Evolutionary conservation across 1,284 basidiomycete species (phyloP), one percentile per base, ranked within the genome.

Genomic region (Cryptococcus jaspeensis): DNA sequence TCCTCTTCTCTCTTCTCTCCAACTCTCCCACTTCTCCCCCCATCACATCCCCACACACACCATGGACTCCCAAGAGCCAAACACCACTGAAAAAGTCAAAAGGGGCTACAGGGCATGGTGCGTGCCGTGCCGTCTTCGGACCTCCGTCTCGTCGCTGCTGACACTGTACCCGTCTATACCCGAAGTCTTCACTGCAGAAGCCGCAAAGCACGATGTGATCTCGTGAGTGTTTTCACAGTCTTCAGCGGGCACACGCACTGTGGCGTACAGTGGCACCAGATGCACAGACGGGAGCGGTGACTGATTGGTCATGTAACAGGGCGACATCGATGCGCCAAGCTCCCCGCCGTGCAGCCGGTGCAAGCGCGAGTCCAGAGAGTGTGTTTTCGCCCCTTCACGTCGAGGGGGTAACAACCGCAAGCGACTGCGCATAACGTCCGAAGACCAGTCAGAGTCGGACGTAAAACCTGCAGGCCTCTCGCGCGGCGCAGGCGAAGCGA

Each of bases 291-390:
- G 47, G n/a, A 28, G 2, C 20, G 53, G 53, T 59, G 42, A 63
- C 45, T 16, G 12, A 43, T 15, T n/a, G 35, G 5, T 37, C 28
- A 13, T 32, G 28, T 32, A 9, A n/a, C 43, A 74, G 61, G 79
- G 79, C 18, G 75, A 79, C 50, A 77, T 79, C 48, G 75, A 80
- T 50, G 69, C 71, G 5, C 79, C 79, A 0, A 74, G 74, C n/a
- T 64, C 70, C 23, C 77, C 78, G 8, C 79, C 79, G 1, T 80
- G 79, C 51, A 66, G 72, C 2, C 63, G 79, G 15, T 80, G 79
- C 55, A 71, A 72, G 15, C 69, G 79, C 16, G 79, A 80, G 53
- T 70, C 74, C 22, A 70, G 74, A 8, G 74, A 79, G 52, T 80
- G 79, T 54, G 69, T 79, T 22, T 80, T 80, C 52, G 72, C 71